Base-by-base conservation (phyloP, 768 basidiomycete genomes). In the Udeniomyces megalosporus region DNA sequence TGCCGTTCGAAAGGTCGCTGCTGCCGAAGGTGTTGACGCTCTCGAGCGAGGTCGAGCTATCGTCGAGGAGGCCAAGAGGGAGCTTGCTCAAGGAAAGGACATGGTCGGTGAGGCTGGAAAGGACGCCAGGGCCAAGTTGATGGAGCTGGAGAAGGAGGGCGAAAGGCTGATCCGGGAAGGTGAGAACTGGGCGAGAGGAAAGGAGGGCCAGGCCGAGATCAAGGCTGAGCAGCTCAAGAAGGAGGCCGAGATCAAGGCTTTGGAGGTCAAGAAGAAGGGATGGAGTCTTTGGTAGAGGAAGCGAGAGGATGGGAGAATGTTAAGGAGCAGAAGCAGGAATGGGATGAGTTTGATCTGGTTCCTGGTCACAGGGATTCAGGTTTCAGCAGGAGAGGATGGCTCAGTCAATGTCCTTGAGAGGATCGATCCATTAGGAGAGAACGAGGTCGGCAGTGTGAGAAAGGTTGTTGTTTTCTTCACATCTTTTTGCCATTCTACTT, bases 231-330 rank as follows among this genome's bases (percentile, higher is more conserved):
- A 54, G 53, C 31, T 34, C 12, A n/a, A 32, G 47, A 48, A 15
- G 15, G 47, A 48, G 47, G 22, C 47, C 22, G 34, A 55, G 53
- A 14, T 35, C 20, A 34, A 34, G 57, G 57, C 44, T 3, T 42
- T 29, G 2, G 14, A 58, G 45, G 58, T 29, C 20, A 47, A 63
- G 55, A 63, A 57, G 62, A 62, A 62, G 53, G 61, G 61, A 24
- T 62, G 54, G 61, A 26, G 28, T 22, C 24, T 55, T n/a, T 56
- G 53, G 53, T 57, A 57, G 28, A 46, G 24, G 12, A 45, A n/a
- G 2, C 31, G 5, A 38, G 15, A 26, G 22, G 35, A 22, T 44
- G 34, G 34, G 52, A 4, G 8, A 44, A 31, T 38, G 8, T 32
- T 1, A 32, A 34, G 51, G 28, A 20, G 17, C 11, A 15, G 49